These are phyloP conservation scores for Pseudogymnoascus sp. DNA, from an alignment of 2,329 filamentous ascomycete genomes.

Conservation along the genomic window DNA sequence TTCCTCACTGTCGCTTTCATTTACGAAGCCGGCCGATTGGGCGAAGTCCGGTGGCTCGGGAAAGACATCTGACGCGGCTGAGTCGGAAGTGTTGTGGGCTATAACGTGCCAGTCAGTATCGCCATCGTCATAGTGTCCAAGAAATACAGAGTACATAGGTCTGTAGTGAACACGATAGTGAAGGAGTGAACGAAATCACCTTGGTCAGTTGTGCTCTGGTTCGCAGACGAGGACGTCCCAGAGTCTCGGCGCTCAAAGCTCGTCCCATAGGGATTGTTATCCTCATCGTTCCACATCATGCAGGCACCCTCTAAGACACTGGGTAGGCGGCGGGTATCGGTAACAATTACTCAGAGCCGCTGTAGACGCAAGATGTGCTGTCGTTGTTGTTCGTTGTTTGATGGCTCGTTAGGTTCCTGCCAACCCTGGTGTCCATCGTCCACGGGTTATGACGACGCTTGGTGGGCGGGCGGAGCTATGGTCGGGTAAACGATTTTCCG, in stretches of 20 bases:
- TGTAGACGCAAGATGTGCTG: neutral
- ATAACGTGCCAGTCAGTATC: constrained; percentile 39
- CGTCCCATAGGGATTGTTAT: constrained; percentile 91
- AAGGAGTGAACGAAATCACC: constrained; percentile 38
- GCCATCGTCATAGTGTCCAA: constrained; percentile 28
- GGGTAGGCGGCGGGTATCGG: neutral
- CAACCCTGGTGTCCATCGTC: constrained; percentile 2
- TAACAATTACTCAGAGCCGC: neutral
- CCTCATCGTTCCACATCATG: constrained; percentile 97
- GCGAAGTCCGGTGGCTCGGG: constrained; percentile 27
- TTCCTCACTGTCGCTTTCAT: constrained; percentile 38
- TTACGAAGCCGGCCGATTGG: constrained; percentile 18
- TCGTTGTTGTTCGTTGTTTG: constrained; percentile 2
- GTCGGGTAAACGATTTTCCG: neutral
- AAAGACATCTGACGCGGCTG: constrained; percentile 60
- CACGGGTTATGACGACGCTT: constrained; percentile 1
- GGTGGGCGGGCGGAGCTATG: constrained; percentile 4
- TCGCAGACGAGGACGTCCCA: constrained; percentile 57
- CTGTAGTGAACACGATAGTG: constrained; percentile 15
- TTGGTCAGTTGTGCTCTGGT: constrained; percentile 51
- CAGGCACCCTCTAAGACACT: constrained; percentile 9
- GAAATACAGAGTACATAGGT: constrained; percentile 33
- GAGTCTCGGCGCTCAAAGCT: constrained; percentile 86
- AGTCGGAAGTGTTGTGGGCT: constrained; percentile 56
- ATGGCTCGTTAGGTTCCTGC: neutral